Evolutionary conservation across 2,329 filamentous ascomycete species (phyloP), one percentile per base, ranked within the genome.

Genomic region (Colletotrichum graminicola): DNA sequence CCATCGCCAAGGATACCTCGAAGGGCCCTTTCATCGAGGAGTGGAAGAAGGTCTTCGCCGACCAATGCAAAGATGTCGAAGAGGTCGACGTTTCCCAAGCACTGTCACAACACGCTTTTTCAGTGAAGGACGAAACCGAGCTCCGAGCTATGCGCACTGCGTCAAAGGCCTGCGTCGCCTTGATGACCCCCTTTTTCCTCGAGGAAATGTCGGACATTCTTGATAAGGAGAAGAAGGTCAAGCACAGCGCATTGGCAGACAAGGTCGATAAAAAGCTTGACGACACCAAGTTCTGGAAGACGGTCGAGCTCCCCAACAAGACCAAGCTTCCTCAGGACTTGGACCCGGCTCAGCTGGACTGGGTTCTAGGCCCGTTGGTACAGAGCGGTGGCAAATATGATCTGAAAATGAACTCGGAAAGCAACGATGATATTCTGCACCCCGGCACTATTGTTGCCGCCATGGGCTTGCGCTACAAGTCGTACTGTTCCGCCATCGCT

Each of bases 381-480:
- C 95, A 99, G 84, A 98, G 95, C 78, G 96, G 97, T 76, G 96
- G 96, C 76, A 95, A 94, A 77, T 99, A 97, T 79, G 97, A 99
- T 77, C 85, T 99, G 39, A 93, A 93, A 77, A 92, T 97, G 77
- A 89, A 89, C 14, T 88, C 90, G 2, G 92, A 94, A 70, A 90
- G 94, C 12, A 94, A 97, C 79, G 90, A 94, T 76, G 95, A 94
- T 73, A 86, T 90, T 67, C 86, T 99, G 26, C 94, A 98, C 79
- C 91, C 95, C 0, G 97, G 96, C 49, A 94, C 98, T 76, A 99
- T 99, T 76, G 90, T 99, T 76, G 93, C 94, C 8, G 94, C 93
- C 1, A 90, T 99, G 82, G 96, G 96, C 64, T 88, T 99, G 73
- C 90, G 96, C 75, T 99, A 99, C 84, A 96, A 96, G 83, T 97